Evolutionary conservation across 495 filamentous ascomycete genomes (phyloP).

Genomic region (Aspergillus panamensis): DNA sequence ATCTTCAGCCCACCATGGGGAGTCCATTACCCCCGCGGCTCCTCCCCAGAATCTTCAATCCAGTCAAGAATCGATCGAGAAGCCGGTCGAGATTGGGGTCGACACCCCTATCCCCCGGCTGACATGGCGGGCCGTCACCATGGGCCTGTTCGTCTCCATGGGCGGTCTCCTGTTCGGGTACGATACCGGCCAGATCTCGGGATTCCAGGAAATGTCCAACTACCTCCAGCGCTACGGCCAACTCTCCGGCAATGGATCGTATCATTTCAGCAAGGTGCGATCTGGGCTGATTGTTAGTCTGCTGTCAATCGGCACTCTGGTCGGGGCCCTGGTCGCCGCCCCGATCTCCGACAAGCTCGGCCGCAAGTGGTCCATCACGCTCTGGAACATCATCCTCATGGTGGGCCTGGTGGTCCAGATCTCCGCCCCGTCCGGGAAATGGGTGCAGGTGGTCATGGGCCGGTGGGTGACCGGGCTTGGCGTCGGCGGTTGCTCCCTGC

Average conservation of each 20-base stretch:
- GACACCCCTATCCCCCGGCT: constrained; percentile 42
- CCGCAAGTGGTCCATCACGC: constrained; percentile 50
- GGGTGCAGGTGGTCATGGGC: constrained; percentile 54
- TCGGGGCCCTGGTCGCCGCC: constrained; percentile 61
- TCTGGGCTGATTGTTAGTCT: constrained; percentile 54
- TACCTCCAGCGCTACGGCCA: constrained; percentile 46
- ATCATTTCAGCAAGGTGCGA: constrained; percentile 47
- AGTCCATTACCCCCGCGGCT: constrained; percentile 34
- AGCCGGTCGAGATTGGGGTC: constrained; percentile 28
- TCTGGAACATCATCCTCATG: constrained; percentile 58
- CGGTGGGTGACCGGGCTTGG: constrained; percentile 62
- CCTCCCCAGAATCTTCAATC: constrained; percentile 23
- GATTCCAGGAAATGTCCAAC: constrained; percentile 59
- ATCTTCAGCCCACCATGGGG: constrained; percentile 36
- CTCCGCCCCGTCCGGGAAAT: constrained; percentile 48
- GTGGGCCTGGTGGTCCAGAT: constrained; percentile 67
- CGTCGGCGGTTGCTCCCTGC: constrained; percentile 65
- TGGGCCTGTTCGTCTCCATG: constrained; percentile 59
- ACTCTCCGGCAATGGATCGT: constrained; percentile 25
- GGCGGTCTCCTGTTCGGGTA: constrained; percentile 63
- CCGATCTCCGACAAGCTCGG: constrained; percentile 51
- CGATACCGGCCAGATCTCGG: constrained; percentile 51
- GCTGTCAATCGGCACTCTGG: constrained; percentile 62
- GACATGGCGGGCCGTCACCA: constrained; percentile 44
- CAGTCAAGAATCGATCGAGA: constrained; percentile 27